Conservation (phyloP, 139 green algal genomes). For the Auxenochlorella pyrenoidosa region DNA sequence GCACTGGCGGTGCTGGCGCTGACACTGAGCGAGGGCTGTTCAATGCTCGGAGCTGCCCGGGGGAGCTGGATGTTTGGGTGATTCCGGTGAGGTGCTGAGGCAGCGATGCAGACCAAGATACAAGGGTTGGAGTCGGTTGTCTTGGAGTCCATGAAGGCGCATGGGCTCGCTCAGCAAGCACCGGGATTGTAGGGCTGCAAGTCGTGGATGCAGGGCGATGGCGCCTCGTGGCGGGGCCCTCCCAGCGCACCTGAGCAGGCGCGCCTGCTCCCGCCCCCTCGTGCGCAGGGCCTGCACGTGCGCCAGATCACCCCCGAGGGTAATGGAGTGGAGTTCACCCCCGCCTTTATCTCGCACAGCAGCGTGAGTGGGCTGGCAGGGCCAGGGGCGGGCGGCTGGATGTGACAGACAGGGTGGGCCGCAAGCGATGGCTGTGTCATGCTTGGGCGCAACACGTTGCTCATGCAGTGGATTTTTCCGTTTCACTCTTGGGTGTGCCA, state of each 20-base stretch:
- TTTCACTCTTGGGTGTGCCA: no score
- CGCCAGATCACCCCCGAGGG: slow-evolving; percentile 14
- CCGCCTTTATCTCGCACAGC: slow-evolving; percentile 23
- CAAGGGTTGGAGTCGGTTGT: no score
- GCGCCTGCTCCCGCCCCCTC: background rate
- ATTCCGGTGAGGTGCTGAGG: background rate
- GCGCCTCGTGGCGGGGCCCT: no score
- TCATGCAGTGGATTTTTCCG: no score
- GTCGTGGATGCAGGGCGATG: no score
- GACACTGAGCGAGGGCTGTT: background rate
- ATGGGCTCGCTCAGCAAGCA: no score
- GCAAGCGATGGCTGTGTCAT: no score
- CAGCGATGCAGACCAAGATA: no score
- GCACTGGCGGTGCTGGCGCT: background rate
- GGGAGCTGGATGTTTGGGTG: background rate
- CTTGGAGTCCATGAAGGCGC: no score
- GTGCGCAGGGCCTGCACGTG: slow-evolving; percentile 13
- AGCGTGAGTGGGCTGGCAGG: background rate
- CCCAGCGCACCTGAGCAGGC: background rate
- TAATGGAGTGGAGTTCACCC: slow-evolving; percentile 9
- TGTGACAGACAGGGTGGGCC: no score
- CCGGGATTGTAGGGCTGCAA: no score
- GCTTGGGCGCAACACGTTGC: no score
- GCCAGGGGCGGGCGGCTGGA: background rate
- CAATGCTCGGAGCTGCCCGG: background rate